Evolutionary conservation across 2,329 filamentous ascomycete genomes (phyloP).

Genomic region (Sodiomyces alkalinus): DNA sequence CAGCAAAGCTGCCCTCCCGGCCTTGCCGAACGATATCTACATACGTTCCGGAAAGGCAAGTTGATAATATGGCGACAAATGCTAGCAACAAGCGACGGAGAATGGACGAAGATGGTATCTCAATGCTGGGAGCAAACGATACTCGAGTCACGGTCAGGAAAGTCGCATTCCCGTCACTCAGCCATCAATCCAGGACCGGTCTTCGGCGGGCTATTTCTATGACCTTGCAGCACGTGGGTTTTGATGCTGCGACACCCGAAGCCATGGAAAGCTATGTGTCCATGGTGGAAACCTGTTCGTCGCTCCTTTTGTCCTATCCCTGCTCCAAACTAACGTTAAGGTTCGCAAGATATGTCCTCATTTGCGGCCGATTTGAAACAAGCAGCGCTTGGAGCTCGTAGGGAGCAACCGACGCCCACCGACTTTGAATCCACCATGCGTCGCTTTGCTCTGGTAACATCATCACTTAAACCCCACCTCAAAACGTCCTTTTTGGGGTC

Average conservation of each 20-base stretch:
- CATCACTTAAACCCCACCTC: conserved; percentile 39
- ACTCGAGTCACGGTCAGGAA: no score
- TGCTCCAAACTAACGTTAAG: conserved; percentile 10
- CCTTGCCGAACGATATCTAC: no score
- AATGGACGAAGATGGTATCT: no score
- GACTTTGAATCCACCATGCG: conserved; percentile 42
- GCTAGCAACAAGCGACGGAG: no score
- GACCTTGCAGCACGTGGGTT: conserved; percentile 42
- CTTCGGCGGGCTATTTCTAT: conserved; percentile 41
- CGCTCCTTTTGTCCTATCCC: background rate
- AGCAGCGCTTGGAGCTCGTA: conserved; percentile 31
- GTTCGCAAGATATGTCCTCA: conserved; percentile 27
- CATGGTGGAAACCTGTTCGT: conserved; percentile 42
- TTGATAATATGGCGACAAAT: no score
- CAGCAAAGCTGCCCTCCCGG: no score
- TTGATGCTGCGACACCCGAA: conserved; percentile 35
- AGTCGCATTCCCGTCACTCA: conserved; percentile 11
- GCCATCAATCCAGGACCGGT: conserved; percentile 21
- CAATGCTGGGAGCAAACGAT: no score
- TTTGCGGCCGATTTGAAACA: conserved; percentile 33
- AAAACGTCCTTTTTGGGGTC: conserved; percentile 32
- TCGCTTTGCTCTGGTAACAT: conserved; percentile 34
- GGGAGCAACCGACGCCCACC: conserved; percentile 35
- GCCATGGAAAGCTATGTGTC: conserved; percentile 43
- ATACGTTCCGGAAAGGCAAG: no score